phyloP scores from a whole-genome alignment of 2,329 filamentous ascomycete species.

The Fusarium begoniae region DNA sequence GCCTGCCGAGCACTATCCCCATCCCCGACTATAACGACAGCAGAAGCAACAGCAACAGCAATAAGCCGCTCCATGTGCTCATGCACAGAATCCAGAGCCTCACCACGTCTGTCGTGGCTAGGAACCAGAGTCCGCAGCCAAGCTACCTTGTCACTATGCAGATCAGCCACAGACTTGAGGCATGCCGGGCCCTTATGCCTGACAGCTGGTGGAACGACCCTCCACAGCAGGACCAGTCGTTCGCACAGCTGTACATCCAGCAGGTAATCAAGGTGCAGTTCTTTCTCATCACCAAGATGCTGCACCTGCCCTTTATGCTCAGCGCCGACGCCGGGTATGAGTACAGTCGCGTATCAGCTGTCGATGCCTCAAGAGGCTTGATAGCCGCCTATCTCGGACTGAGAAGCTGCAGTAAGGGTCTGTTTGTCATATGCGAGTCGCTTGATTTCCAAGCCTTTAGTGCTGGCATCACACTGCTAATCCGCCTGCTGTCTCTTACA shows the following conservation, averaged over 20 bases:
- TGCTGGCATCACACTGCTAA: neutral
- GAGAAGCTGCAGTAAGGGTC: neutral
- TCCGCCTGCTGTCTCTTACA: neutral
- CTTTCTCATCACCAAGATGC: neutral
- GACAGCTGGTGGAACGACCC: neutral
- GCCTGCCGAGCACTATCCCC: neutral
- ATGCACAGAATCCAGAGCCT: neutral
- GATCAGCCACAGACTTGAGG: neutral
- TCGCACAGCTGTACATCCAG: neutral
- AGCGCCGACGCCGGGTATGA: neutral
- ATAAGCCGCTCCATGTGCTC: neutral
- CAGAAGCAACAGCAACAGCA: neutral
- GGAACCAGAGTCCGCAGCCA: neutral
- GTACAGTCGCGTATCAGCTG: neutral
- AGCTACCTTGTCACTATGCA: neutral
- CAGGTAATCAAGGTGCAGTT: neutral
- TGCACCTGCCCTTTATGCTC: neutral
- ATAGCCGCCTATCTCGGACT: neutral
- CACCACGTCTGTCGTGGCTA: neutral
- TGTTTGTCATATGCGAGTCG: neutral
- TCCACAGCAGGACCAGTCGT: neutral
- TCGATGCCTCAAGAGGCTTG: neutral
- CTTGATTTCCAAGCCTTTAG: neutral
- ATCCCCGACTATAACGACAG: neutral
- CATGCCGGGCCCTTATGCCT: neutral